Percentiles rank a stretch among this genome's conserved stretches.
Conservation (phyloP, 2,329 filamentous ascomycete species). For the Metarhizium rileyi region DNA sequence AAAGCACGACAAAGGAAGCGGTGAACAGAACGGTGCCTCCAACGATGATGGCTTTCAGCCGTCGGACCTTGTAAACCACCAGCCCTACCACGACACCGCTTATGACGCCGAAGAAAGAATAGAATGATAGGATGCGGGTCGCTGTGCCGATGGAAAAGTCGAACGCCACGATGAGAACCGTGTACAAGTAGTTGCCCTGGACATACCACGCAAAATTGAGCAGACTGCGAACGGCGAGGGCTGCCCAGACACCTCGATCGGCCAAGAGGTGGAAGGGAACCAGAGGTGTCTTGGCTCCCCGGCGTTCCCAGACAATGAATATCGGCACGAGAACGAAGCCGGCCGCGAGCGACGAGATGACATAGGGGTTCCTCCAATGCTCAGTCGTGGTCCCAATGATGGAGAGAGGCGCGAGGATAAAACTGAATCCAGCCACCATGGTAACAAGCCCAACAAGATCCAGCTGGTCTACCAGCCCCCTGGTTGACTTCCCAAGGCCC, state of each 20-base stretch:
- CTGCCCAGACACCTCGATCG: conserved; percentile 52
- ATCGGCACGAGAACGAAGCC: conserved; percentile 38
- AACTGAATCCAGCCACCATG: conserved; percentile 34
- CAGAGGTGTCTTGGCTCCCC: conserved; percentile 38
- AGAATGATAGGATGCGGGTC: conserved; percentile 47
- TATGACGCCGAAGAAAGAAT: conserved; percentile 42
- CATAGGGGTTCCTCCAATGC: conserved; percentile 39
- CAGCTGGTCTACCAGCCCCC: conserved; percentile 45
- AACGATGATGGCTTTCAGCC: conserved; percentile 49
- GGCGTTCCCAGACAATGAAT: conserved; percentile 45
- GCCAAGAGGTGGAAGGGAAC: conserved; percentile 47
- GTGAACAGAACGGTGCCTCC: conserved; percentile 45
- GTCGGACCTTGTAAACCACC: conserved; percentile 40
- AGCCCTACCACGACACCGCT: conserved; percentile 42
- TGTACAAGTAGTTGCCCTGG: conserved; percentile 51
- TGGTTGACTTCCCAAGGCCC: conserved; percentile 20
- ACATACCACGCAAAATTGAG: conserved; percentile 45
- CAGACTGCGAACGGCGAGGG: conserved; percentile 42
- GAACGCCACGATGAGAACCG: conserved; percentile 48
- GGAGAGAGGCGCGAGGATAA: conserved; percentile 42
- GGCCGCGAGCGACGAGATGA: conserved; percentile 40
- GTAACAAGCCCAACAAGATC: conserved; percentile 40
- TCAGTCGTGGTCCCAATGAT: conserved; percentile 38
- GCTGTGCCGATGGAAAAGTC: conserved; percentile 44
- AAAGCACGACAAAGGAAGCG: conserved; percentile 45